Base-by-base conservation (phyloP, 306 rosid species). In the Fagus sylvatica region DNA sequence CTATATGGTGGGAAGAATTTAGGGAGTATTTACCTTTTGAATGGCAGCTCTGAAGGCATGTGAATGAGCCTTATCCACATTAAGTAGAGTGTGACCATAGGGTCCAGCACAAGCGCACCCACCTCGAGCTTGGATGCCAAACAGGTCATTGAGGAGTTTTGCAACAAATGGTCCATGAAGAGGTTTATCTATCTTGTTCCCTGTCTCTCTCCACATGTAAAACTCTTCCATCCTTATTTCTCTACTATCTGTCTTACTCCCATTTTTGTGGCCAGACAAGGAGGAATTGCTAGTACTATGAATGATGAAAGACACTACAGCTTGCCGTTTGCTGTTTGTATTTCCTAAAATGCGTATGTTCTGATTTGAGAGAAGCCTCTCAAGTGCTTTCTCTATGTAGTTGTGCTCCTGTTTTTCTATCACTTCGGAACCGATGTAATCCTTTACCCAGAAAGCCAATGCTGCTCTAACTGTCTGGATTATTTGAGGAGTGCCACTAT, bases 81-180 rank as follows among this genome's bases (percentile, higher is more conserved):
- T 62, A 68, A 93, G 98, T 82, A 93, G 79, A 8, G 33, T 12
- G 43, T 93, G 98, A 43, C 93, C 98, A 37, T 91, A 91, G 4
- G 96, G 98, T 33, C 92, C 98, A 11, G 98, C 97, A 60, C 98
- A 93, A 48, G 88, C 90, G 75, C 98, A 91, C 8, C 97, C 96
- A 1, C 98, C 98, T 33, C 96, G 74, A 76, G 97, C 90, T 77
- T 91, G 97, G 51, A 93, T 89, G 32, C 98, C 98, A 40, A 93
- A 93, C 33, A 90, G 77, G 75, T 91, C 97, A 83, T 87, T 93
- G 39, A 93, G 91, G 17, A 93, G 71, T 9, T 87, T 53, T 66
- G 98, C 91, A 76, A 90, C 91, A 57, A 90, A 91, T 68, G 90
- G 83, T 12, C 98, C 96, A 82, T 90, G 91, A 56, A 93, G 93